Percentiles rank a stretch among this genome's conserved stretches.
These are phyloP conservation scores for Volvariella volvacea DNA, from an alignment of 1,284 basidiomycete genomes.

Conservation along the genomic window DNA sequence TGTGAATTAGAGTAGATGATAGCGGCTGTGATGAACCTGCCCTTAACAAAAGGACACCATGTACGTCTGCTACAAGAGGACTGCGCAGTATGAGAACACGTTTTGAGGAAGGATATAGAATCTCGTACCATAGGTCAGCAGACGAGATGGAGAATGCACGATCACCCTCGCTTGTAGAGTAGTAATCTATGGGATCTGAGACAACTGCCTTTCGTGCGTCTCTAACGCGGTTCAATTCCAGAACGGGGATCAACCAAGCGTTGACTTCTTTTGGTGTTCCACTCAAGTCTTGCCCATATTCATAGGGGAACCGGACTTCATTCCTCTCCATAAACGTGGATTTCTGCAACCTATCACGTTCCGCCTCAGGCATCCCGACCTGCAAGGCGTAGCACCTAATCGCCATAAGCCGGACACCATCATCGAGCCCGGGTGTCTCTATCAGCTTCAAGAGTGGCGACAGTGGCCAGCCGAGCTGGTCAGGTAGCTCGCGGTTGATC, in stretches of 20 bases:
- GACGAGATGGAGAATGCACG: slow-evolving; percentile 27
- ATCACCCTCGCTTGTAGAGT: slow-evolving; percentile 29
- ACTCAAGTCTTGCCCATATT: slow-evolving; percentile 39
- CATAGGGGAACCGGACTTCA: slow-evolving; percentile 50
- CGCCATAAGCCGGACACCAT: slow-evolving; percentile 62
- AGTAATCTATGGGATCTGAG: slow-evolving; percentile 37
- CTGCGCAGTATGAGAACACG: slow-evolving; percentile 28
- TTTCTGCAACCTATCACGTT: slow-evolving; percentile 59
- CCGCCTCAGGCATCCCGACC: slow-evolving; percentile 70
- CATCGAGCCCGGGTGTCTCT: slow-evolving; percentile 50
- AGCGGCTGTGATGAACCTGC: slow-evolving; percentile 16
- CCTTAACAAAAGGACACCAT: slow-evolving; percentile 59
- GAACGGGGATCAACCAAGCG: slow-evolving; percentile 72
- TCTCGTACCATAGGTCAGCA: slow-evolving; percentile 47
- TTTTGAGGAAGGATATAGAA: slow-evolving; percentile 11
- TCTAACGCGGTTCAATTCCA: slow-evolving; percentile 59
- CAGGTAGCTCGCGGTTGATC: slow-evolving; percentile 64
- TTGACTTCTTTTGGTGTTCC: slow-evolving; percentile 44
- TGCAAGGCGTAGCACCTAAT: slow-evolving; percentile 74
- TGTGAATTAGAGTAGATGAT: slow-evolving; percentile 52
- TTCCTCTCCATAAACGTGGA: slow-evolving; percentile 52
- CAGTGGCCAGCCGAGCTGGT: slow-evolving; percentile 59
- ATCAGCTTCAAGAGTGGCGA: slow-evolving; percentile 53
- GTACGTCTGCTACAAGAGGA: slow-evolving; percentile 48
- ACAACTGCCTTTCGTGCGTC: slow-evolving; percentile 46